These are phyloP conservation scores for Triticum dicoccoides DNA, from an alignment of 176 grass and related monocot species.

Conservation along the genomic window DNA sequence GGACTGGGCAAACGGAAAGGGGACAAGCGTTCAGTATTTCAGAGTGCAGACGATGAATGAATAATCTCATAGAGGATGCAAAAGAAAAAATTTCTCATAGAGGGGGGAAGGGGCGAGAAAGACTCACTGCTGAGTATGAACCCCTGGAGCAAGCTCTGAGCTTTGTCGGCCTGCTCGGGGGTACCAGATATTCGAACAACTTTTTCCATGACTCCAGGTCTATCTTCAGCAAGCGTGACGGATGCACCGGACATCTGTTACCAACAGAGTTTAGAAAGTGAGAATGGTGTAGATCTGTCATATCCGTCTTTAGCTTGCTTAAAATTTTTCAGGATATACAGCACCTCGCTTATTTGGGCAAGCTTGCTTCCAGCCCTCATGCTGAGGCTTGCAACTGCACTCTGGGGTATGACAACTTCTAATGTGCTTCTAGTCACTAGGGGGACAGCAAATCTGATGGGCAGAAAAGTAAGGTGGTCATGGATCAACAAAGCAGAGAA, in stretches of 20 bases:
- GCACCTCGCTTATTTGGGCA: conserved; percentile 92
- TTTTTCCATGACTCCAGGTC: conserved; percentile 53
- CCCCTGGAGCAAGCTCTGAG: conserved; percentile 86
- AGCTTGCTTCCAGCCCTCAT: conserved; percentile 96
- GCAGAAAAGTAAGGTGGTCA: conserved; percentile 28
- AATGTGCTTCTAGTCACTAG: conserved; percentile 87
- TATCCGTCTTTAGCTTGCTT: not conserved
- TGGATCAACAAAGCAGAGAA: conserved; percentile 23
- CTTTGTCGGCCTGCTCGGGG: conserved; percentile 86
- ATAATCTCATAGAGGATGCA: not conserved
- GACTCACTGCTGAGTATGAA: conserved; percentile 97
- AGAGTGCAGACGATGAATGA: not conserved
- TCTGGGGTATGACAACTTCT: conserved; percentile 86
- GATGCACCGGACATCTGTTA: conserved; percentile 91
- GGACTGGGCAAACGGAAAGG: conserved; percentile 45
- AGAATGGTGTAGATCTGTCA: not conserved
- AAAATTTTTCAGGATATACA: conserved; percentile 7
- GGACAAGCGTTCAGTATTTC: conserved; percentile 6
- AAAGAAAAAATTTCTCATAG: not conserved
- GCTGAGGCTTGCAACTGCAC: conserved; percentile 71
- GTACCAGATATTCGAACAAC: conserved; percentile 91
- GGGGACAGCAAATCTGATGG: conserved; percentile 65
- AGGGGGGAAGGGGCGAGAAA: not conserved
- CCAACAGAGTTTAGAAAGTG: conserved; percentile 13
- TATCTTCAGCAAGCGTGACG: conserved; percentile 68